Evolutionary conservation across 805 yeast genomes (phyloP).

Genomic region (Saturnispora quitensis): DNA sequence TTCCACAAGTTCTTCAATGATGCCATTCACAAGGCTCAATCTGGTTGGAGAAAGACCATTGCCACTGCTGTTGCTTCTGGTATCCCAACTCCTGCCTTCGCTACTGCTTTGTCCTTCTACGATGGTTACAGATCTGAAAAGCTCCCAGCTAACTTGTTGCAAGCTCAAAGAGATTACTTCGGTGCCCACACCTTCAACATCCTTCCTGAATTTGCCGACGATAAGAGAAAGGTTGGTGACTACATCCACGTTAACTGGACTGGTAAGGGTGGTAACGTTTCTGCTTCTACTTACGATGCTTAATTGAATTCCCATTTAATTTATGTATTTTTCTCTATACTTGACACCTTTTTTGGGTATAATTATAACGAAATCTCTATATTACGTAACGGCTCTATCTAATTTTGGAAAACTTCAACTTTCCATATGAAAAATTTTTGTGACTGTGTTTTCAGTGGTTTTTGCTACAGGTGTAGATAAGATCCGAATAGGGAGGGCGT

Average conservation of each 20-base stretch:
- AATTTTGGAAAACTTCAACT: not conserved
- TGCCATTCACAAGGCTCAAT: constrained; percentile 89
- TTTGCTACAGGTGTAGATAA: constrained; percentile 2
- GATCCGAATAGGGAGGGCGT: not conserved
- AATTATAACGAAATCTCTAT: not conserved
- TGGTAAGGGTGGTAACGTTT: constrained; percentile 95
- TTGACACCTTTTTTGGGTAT: not conserved
- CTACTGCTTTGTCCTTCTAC: constrained; percentile 95
- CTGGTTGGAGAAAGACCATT: constrained; percentile 89
- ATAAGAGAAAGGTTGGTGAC: constrained; percentile 63
- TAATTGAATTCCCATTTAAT: constrained; percentile 25
- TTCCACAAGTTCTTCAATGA: constrained; percentile 91
- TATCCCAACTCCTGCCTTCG: constrained; percentile 95
- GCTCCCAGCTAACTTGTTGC: constrained; percentile 95
- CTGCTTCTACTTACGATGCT: constrained; percentile 92
- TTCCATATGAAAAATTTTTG: not conserved
- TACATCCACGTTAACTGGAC: constrained; percentile 99
- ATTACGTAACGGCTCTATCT: not conserved
- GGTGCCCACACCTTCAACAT: constrained; percentile 99
- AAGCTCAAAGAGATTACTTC: constrained; percentile 99
- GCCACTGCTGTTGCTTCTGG: constrained; percentile 74
- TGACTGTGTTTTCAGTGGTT: constrained; percentile 6
- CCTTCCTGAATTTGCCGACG: constrained; percentile 76
- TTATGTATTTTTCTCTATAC: not conserved
- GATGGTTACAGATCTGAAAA: constrained; percentile 96